These are phyloP conservation scores for Quillaja saponaria DNA, from an alignment of 306 rosid species.

Conservation along the genomic window DNA sequence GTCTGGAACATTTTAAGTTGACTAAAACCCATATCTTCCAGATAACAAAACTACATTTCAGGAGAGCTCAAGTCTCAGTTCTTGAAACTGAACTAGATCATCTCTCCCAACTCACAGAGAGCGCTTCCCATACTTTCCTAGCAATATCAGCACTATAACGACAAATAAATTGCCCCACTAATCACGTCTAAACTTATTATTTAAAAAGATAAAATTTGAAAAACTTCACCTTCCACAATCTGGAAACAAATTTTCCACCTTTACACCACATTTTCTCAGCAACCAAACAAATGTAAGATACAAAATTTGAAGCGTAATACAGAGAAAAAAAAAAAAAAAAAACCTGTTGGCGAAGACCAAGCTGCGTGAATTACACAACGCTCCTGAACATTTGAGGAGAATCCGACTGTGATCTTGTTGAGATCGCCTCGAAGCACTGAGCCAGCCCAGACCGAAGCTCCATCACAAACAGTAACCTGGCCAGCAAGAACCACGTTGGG, in stretches of 20 bases:
- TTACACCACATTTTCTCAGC: neutral
- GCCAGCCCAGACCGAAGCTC: conserved; percentile 95
- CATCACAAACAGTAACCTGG: conserved; percentile 87
- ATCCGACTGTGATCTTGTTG: conserved; percentile 89
- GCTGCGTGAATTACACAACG: conserved; percentile 92
- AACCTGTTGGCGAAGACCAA: conserved; percentile 98
- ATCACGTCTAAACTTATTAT: no score
- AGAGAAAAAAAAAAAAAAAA: neutral
- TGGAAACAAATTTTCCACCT: conserved; percentile 10
- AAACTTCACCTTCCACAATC: conserved; percentile 7
- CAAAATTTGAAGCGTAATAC: neutral
- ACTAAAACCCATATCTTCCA: no score
- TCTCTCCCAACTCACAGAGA: no score
- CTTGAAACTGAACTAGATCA: no score
- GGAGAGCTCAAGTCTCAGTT: no score
- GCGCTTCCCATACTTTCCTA: no score
- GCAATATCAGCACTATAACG: no score
- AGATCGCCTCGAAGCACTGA: conserved; percentile 96
- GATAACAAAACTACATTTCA: no score
- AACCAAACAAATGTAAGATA: conserved; percentile 19
- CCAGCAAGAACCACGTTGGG: conserved; percentile 97
- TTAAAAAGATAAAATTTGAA: no score
- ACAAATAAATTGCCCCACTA: no score
- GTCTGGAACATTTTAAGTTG: no score
- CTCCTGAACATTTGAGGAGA: conserved; percentile 92